Base-by-base conservation (phyloP, 257 asterid species). In the Solanum appendiculatum region DNA sequence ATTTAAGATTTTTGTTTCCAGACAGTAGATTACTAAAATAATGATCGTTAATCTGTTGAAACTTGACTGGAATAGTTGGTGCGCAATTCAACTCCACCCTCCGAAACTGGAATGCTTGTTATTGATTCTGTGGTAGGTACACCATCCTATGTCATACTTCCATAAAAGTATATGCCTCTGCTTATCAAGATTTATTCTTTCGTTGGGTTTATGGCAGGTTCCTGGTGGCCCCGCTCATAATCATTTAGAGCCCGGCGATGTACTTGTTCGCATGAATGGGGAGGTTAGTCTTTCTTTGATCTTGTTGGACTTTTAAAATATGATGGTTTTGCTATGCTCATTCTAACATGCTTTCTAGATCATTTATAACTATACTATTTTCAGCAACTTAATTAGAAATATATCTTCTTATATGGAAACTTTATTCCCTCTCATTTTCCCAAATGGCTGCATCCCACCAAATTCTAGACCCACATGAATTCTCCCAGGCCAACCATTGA, bases 91-190 rank as follows among this genome's bases (percentile, higher is more conserved):
- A 95, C 98, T 89, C 97, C 98, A 46, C 94, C 92, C 16, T 94
- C 90, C 60, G 99, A 97, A 95, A 97, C 99, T 85, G 99, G 99
- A 89, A 97, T 97, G 99, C 99, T 97, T 75, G 99, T 97, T 74
- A 97, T 97, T 20, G 99, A 97, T 90, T 94, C 98, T 7, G 98
- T 94, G 95, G 99, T 97, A 89, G 91, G 98, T 89, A 58, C 82
- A 46, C 29, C 73, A 84, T 86, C 70, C 87, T 25, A 44, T 51
- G 86, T 85, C 84, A 34, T 86, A 44, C 48, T 48, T 39, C 66
- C 63, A 14, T 12, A 31, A 33, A 46, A 48, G 46, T 46, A 44
- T n/a, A 84, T 25, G 46, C 73, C 21, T 56, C 37, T 80, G 81
- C 33, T 9, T 84, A 48, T 33, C 37, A 77, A n/a, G n/a, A 20